Evolutionary conservation across 164 flowering plant species (phyloP).

Genomic region (Protea cynaroides): DNA sequence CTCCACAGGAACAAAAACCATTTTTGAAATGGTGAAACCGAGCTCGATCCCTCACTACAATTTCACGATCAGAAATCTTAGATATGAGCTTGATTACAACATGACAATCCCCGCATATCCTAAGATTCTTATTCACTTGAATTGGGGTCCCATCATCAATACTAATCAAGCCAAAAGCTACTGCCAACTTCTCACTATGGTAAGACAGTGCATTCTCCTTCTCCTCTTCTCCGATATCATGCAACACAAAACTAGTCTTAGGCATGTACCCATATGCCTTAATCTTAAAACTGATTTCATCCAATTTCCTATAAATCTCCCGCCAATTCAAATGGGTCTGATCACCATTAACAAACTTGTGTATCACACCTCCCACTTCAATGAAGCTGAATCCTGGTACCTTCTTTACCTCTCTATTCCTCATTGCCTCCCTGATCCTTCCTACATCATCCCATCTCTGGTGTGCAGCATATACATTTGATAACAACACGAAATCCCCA

Average conservation of each 20-base stretch:
- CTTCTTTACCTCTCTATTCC: slow-evolving; percentile 56
- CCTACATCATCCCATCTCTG: slow-evolving; percentile 80
- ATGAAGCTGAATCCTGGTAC: slow-evolving; percentile 82
- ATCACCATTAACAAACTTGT: slow-evolving; percentile 68
- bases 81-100: slow-evolving; percentile 66
- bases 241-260: slow-evolving; percentile 62
- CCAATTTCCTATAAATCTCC: slow-evolving; percentile 66
- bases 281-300: slow-evolving; percentile 59
- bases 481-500: slow-evolving; percentile 78
- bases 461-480: slow-evolving; percentile 71
- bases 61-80: slow-evolving; percentile 62
- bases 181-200: slow-evolving; percentile 91
- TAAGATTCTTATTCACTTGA: slow-evolving; percentile 77
- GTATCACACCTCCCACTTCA: slow-evolving; percentile 52
- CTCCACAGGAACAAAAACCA: slow-evolving; percentile 77
- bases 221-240: slow-evolving; percentile 87
- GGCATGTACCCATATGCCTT: slow-evolving; percentile 59
- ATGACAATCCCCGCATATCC: slow-evolving; percentile 92
- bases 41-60: slow-evolving; percentile 74
- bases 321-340: slow-evolving; percentile 39
- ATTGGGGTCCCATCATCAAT: slow-evolving; percentile 42
- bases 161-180: slow-evolving; percentile 73
- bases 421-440: slow-evolving; percentile 76
- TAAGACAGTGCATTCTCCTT: slow-evolving; percentile 69
- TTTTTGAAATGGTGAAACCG: slow-evolving; percentile 71